Evolutionary conservation across 192 early-diverging fungal genomes (phyloP), one percentile per base, ranked within the genome.

Genomic region (Rhizoclosmatium globosum): DNA sequence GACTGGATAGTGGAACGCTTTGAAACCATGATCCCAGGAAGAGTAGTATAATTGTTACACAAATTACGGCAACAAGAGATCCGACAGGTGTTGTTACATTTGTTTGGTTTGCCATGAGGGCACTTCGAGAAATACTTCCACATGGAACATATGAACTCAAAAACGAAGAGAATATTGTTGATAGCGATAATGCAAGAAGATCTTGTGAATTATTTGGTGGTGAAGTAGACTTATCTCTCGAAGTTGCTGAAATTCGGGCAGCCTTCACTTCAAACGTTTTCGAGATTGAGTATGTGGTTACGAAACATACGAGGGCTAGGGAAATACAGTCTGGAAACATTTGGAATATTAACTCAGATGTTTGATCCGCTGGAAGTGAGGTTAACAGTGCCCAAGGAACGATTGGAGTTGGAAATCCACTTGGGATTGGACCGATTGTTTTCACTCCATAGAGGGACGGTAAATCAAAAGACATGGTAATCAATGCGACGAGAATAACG

Each of bases 221-320:
- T 53, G 50, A 53, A 53, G 0, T 13, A 7, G 50, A 1, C 50
- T 7, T 13, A 53, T 7, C 6, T 53, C 50, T 7, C 0, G 17
- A 53, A 0, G 50, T 53, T 1, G 50, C 17, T 7, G 60, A 19
- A 21, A 62, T 62, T 23, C 60, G 7, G 21, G 19, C 38, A n/a
- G 38, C n/a, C 41, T 70, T 74, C 4, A n/a, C 1, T 39, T 21
- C 66, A 47, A 78, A 78, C 7, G 77, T 78, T 71, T 78, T 78
- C 41, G 68, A 43, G 68, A 78, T 78, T 21, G 77, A 78, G 31
- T 59, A 68, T 4, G 77, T 78, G 47, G 68, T 71, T 1, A 78
- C 77, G 46, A 69, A 78, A 43, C 50, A 50, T 3, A 78, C 77
- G 9, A 70, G 58, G 4, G 68, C 77, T 9, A 78, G 68, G 4